phyloP scores from a whole-genome alignment of 1,284 basidiomycete genomes.

The Pseudozyma tsukubaensis region DNA sequence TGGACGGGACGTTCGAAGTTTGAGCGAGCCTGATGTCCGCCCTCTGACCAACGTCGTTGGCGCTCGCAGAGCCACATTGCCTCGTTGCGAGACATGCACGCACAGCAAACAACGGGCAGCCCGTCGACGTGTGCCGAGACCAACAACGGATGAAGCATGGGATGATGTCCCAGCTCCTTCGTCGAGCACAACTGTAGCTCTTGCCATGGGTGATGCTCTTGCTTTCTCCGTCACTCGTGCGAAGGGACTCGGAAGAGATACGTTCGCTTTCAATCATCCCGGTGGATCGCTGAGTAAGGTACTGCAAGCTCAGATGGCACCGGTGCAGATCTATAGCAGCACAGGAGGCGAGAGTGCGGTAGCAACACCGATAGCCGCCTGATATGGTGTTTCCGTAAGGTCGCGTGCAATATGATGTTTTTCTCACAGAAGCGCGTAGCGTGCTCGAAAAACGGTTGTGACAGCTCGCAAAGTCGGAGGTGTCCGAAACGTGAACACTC shows the following conservation, averaged over 20 bases:
- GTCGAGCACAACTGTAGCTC: slow-evolving; percentile 67
- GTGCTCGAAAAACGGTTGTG: too few species aligned
- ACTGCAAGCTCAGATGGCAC: slow-evolving; percentile 26
- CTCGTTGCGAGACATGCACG: slow-evolving; percentile 14
- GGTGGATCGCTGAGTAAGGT: slow-evolving; percentile 67
- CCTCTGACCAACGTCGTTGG: too few species aligned
- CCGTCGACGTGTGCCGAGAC: slow-evolving; percentile 10
- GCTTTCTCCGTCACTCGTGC: slow-evolving; percentile 62
- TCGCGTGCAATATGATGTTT: too few species aligned
- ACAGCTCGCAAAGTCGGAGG: too few species aligned
- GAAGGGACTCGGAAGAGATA: slow-evolving; percentile 45
- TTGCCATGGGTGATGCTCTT: slow-evolving; percentile 70
- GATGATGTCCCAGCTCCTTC: slow-evolving; percentile 68
- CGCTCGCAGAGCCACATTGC: too few species aligned
- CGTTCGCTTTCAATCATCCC: slow-evolving; percentile 68
- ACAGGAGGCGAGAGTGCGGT: slow-evolving; percentile 28
- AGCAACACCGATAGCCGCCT: slow-evolving; percentile 37
- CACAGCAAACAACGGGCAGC: not conserved
- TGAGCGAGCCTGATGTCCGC: slow-evolving; percentile 7
- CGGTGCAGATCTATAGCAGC: slow-evolving; percentile 17
- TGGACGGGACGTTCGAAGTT: not conserved
- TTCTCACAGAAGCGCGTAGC: too few species aligned
- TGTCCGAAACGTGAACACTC: too few species aligned
- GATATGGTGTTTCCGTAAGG: not conserved
- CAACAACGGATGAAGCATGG: slow-evolving; percentile 50